Base-by-base conservation (phyloP, 2,329 filamentous ascomycete species). In the Pseudogymnoascus sp. region DNA sequence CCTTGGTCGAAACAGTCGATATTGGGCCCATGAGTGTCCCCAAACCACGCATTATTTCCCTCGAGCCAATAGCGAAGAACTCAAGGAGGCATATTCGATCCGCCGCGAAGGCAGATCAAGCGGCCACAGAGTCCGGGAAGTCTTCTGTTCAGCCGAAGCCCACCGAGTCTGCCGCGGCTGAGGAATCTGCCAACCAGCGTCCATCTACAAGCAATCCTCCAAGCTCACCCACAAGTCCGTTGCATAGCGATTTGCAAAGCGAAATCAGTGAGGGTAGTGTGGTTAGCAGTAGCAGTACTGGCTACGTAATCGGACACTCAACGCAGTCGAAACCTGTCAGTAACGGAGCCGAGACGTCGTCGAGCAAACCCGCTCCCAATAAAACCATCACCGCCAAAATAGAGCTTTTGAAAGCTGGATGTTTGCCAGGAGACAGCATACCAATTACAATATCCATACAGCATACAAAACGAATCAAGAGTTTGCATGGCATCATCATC, bases 401-500 rank as follows among this genome's bases (percentile, higher is more conserved):
- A 61, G 91, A 96, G 72, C 79, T 96, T 21, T 79, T 90, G 33
- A 90, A 88, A 71, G 89, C 90, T 11, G 95, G 93, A 16, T 96
- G 89, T 71, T 79, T 97, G 12, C 88, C 92, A 0, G 95, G 95
- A 14, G 95, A 97, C 69, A 84, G 84, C 23, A 80, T 97, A 45
- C 87, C 90, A 0, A 83, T 97, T 61, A 88, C 85, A 69, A 87
- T 97, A 61, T 86, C 83, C 0, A 87, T 99, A 64, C 88, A 91
- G 66, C 95, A 97, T 73, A 93, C 89, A 64, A 96, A 96, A 74
- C 84, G 87, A 63, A 85, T 97, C 71, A 91, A 93, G 77, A 97
- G 92, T 72, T 82, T 96, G 76, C 90, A 93, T 68, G 93, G 95
- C 6, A 89, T 97, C 58, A 95, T 97, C 65, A 86, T 96, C 52